A percentile compares a stretch with the other conserved stretches of the same genome.
Evolutionary conservation across 2,329 filamentous ascomycete species (phyloP).

Genomic region (Juglanconis juglandina): DNA sequence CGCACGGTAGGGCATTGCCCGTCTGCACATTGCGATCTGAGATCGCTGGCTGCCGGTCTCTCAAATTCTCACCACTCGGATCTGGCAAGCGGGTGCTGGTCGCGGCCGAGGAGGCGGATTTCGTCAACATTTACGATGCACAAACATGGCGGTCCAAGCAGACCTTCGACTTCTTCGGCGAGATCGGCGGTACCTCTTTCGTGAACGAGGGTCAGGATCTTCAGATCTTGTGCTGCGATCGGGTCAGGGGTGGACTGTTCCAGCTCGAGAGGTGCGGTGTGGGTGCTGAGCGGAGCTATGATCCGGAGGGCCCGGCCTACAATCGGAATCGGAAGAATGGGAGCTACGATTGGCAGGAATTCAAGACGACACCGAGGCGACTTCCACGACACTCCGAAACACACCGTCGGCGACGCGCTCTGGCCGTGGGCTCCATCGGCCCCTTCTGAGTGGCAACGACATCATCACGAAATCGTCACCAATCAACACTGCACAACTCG

Average conservation of each 20-base stretch:
- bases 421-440: conserved; percentile 20
- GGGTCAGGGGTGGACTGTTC: conserved; percentile 62
- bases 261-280: conserved; percentile 53
- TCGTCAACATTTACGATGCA: conserved; percentile 67
- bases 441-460: conserved; percentile 24
- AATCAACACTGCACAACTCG: neutral
- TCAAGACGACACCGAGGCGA: conserved; percentile 17
- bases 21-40: conserved; percentile 58
- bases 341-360: conserved; percentile 26
- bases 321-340: conserved; percentile 10
- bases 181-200: conserved; percentile 67
- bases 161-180: conserved; percentile 70
- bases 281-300: conserved; percentile 32
- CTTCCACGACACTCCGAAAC: conserved; percentile 14
- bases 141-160: conserved; percentile 63
- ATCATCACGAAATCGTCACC: neutral
- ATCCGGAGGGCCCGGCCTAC: conserved; percentile 12
- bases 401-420: conserved; percentile 20
- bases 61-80: conserved; percentile 70
- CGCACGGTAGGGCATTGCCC: conserved; percentile 44
- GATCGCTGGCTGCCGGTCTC: conserved; percentile 65
- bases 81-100: conserved; percentile 65
- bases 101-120: conserved; percentile 73
- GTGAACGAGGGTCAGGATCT: conserved; percentile 65
- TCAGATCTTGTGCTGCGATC: conserved; percentile 66